Conservation (phyloP, 2,329 filamentous ascomycete species). For the Cladosporium sp. region DNA sequence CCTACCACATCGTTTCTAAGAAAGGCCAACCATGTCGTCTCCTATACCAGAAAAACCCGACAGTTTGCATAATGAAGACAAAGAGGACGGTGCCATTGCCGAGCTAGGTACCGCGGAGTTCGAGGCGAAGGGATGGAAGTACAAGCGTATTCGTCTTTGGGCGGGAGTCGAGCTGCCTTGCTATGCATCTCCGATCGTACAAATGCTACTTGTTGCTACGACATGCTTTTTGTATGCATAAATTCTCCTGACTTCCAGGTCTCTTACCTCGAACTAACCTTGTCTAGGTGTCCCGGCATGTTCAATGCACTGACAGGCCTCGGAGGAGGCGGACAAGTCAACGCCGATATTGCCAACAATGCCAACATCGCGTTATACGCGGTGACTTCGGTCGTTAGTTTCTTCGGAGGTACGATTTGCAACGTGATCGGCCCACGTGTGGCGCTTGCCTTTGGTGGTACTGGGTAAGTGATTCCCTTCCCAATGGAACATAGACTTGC, state of each 20-base stretch:
- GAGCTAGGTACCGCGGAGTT: not conserved
- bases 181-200: constrained; percentile 8
- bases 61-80: not conserved
- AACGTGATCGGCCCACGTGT: constrained; percentile 67
- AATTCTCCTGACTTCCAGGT: too few relatives aligned
- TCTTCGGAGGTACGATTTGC: constrained; percentile 65
- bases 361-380: constrained; percentile 69
- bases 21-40: not conserved
- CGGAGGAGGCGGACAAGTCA: constrained; percentile 45
- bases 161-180: not conserved
- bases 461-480: not conserved
- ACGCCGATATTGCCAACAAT: constrained; percentile 2
- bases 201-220: constrained; percentile 6
- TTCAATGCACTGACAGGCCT: constrained; percentile 49
- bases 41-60: not conserved
- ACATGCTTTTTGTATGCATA: constrained; percentile 10
- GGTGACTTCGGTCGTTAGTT: constrained; percentile 62
- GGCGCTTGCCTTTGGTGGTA: constrained; percentile 65
- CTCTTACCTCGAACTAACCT: not conserved
- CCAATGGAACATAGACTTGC: not conserved
- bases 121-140: constrained; percentile 1
- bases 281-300: constrained; percentile 37
- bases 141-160: not conserved
- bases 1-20: not conserved
- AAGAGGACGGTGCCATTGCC: not conserved